phyloP scores from a whole-genome alignment of 768 basidiomycete genomes.

The Mycena maculata region DNA sequence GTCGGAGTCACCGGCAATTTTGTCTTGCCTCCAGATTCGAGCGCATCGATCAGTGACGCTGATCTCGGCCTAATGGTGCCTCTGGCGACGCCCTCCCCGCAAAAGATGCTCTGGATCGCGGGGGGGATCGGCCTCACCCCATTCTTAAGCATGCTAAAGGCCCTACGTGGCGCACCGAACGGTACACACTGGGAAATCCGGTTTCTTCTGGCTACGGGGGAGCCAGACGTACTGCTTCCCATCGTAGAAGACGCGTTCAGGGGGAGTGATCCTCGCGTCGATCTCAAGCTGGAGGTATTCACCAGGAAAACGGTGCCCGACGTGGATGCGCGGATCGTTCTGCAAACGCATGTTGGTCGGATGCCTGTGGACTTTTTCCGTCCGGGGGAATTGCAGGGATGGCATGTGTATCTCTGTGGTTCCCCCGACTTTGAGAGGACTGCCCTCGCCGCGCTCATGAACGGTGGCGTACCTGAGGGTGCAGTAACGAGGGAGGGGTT shows the following conservation, averaged over 20 bases:
- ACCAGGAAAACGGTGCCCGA: conserved; percentile 28
- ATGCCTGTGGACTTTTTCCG: conserved; percentile 36
- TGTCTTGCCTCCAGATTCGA: conserved; percentile 42
- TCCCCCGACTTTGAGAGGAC: conserved; percentile 58
- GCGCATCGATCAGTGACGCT: conserved; percentile 14
- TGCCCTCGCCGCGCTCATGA: conserved; percentile 47
- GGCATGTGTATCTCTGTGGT: conserved; percentile 62
- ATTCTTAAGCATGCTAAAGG: conserved; percentile 64
- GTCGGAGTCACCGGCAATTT: conserved; percentile 68
- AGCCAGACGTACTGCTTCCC: conserved; percentile 61
- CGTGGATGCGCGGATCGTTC: conserved; percentile 21
- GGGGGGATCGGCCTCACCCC: conserved; percentile 77
- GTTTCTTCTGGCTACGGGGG: conserved; percentile 63
- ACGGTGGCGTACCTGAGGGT: conserved; percentile 47
- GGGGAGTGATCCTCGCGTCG: conserved; percentile 27
- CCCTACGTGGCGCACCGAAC: conserved; percentile 23
- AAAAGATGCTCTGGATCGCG: conserved; percentile 65
- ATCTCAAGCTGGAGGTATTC: conserved; percentile 56
- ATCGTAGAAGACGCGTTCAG: conserved; percentile 51
- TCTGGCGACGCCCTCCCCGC: conserved; percentile 17
- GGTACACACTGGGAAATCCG: conserved; percentile 51
- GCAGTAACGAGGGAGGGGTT: conserved; percentile 56
- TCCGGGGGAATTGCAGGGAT: conserved; percentile 32
- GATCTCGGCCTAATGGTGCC: conserved; percentile 33
- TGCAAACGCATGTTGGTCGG: conserved; percentile 39